Conservation (phyloP, 2,329 filamentous ascomycete species). For the Pseudofabraea citricarpa region DNA sequence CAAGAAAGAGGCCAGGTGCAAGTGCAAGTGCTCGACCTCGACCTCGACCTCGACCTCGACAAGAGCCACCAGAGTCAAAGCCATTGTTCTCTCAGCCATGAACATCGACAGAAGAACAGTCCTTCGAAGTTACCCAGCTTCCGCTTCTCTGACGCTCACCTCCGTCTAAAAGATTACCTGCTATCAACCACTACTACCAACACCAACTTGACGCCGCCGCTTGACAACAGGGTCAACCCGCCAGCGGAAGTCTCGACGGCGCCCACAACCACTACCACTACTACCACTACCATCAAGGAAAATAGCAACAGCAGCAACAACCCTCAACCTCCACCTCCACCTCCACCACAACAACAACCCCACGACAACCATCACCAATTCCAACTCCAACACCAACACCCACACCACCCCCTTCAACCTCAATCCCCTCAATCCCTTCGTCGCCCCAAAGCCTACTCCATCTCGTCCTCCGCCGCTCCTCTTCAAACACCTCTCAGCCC, state of each 20-base stretch:
- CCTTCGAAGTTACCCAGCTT: slow-evolving; percentile 1
- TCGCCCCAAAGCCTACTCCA: no score
- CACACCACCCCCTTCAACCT: background rate
- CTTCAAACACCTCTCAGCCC: no score
- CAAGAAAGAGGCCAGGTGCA: no score
- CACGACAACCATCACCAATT: background rate
- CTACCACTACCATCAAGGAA: background rate
- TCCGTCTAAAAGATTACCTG: no score
- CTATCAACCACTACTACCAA: no score
- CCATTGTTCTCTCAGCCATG: background rate
- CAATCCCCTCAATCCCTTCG: no score
- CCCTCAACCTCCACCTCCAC: background rate
- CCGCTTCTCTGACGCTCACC: background rate
- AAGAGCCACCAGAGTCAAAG: no score
- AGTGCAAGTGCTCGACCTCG: no score
- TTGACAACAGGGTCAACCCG: no score
- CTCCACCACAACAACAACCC: background rate
- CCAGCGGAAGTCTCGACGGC: background rate
- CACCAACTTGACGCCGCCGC: no score
- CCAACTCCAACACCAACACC: background rate
- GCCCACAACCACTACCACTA: background rate
- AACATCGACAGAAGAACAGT: background rate
- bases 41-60: background rate
- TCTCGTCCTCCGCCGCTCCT: no score
- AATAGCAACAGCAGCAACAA: no score